Evolutionary conservation across 2,329 filamentous ascomycete species (phyloP).

Genomic region (Talaromyces pinophilus): DNA sequence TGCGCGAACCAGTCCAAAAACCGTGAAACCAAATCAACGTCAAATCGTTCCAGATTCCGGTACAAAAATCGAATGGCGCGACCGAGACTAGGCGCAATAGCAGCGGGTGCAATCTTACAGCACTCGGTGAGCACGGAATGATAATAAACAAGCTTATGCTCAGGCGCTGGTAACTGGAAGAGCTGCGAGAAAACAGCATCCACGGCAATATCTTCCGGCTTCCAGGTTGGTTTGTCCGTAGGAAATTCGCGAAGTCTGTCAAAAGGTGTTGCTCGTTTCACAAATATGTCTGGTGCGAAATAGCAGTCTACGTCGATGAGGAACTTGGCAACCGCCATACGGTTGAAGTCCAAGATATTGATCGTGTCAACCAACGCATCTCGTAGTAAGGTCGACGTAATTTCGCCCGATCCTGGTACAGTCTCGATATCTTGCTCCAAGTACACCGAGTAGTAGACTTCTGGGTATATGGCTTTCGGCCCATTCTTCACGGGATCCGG

Average conservation of each 20-base stretch:
- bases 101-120: constrained; percentile 92
- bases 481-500: constrained; percentile 76
- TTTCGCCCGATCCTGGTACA: constrained; percentile 73
- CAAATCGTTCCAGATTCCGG: constrained; percentile 76
- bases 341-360: constrained; percentile 90
- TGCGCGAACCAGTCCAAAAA: constrained; percentile 98
- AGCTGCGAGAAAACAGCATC: constrained; percentile 96
- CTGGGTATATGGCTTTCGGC: constrained; percentile 77
- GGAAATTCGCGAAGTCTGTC: constrained; percentile 73
- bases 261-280: constrained; percentile 89
- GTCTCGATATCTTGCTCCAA: constrained; percentile 82
- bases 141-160: constrained; percentile 96
- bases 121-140: constrained; percentile 92
- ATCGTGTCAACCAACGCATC: constrained; percentile 90
- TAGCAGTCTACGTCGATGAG: constrained; percentile 94
- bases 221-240: constrained; percentile 78
- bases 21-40: constrained; percentile 80
- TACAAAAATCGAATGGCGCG: constrained; percentile 92
- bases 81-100: constrained; percentile 92
- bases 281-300: constrained; percentile 85
- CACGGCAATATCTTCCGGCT: constrained; percentile 95
- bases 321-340: constrained; percentile 80
- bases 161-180: constrained; percentile 79
- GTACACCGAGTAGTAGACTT: constrained; percentile 93
- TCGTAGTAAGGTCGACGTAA: constrained; percentile 79